Percentiles rank a stretch among this genome's conserved stretches.
Evolutionary conservation across 225 moss, liverwort and hornwort species (phyloP).

Genomic region (Anthoceros angustus): DNA sequence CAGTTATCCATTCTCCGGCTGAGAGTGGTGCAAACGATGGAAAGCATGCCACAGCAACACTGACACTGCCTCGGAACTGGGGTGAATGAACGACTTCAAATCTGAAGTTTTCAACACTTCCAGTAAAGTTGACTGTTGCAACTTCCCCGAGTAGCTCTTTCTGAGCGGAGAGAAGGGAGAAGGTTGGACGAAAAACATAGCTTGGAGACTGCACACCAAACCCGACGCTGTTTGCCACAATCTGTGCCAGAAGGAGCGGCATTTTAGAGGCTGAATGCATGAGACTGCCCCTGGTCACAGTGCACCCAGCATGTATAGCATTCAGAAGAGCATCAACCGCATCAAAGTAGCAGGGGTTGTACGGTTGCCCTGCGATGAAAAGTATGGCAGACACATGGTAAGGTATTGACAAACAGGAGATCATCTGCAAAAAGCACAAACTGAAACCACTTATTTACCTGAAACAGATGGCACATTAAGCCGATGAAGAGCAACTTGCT

Average conservation of each 20-base stretch:
- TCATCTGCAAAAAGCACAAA: too few species aligned
- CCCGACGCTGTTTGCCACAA: conserved; percentile 24
- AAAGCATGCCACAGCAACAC: conserved; percentile 24
- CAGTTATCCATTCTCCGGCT: background rate
- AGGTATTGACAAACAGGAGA: too few species aligned
- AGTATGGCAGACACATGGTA: too few species aligned
- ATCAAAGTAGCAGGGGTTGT: conserved; percentile 16
- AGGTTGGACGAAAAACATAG: conserved; percentile 22
- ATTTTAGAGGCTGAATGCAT: conserved; percentile 18
- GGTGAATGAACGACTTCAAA: conserved; percentile 12
- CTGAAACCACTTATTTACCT: background rate
- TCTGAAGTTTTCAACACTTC: conserved; percentile 28
- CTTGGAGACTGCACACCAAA: conserved; percentile 15
- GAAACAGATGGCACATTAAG: conserved; percentile 22
- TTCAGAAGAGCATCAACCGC: conserved; percentile 35
- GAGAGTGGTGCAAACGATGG: conserved; percentile 27
- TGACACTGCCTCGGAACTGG: conserved; percentile 22
- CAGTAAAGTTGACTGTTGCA: conserved; percentile 8
- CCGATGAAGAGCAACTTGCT: conserved; percentile 24
- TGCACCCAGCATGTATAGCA: conserved; percentile 26
- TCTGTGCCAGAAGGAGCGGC: conserved; percentile 27
- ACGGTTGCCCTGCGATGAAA: conserved; percentile 2
- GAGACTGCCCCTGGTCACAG: conserved; percentile 9
- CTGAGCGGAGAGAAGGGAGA: conserved; percentile 21
- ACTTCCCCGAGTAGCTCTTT: conserved; percentile 12